Conservation (phyloP, 345 rosid species). For the Lepidium africanum region DNA sequence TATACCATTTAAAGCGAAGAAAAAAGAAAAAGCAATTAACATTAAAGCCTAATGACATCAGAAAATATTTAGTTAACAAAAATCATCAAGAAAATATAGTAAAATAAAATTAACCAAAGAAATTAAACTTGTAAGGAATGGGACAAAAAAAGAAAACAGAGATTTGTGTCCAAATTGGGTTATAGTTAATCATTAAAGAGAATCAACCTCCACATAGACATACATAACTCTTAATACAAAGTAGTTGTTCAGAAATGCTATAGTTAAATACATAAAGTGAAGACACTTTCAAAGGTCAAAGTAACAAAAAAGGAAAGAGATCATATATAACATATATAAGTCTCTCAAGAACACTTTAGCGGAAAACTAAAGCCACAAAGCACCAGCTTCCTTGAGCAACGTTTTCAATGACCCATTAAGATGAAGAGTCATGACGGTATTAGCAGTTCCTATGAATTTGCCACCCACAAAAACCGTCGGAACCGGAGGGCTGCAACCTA, state of each 20-base stretch:
- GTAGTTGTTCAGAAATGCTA: constrained; percentile 22
- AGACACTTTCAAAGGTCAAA: constrained; percentile 18
- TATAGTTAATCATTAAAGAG: constrained; percentile 4
- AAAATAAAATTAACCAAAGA: neutral
- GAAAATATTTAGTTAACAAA: no score
- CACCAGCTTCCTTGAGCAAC: constrained; percentile 81
- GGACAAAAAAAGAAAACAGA: neutral
- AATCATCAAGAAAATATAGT: neutral
- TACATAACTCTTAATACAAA: constrained; percentile 8
- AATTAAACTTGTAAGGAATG: neutral
- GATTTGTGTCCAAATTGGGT: neutral
- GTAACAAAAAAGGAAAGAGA: neutral
- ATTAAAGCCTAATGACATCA: neutral
- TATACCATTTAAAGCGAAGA: neutral
- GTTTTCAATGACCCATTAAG: constrained; percentile 78
- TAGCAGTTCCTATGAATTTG: constrained; percentile 74
- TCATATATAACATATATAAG: neutral
- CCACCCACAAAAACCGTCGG: constrained; percentile 91
- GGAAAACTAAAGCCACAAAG: constrained; percentile 61
- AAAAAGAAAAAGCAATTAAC: neutral
- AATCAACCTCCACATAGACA: constrained; percentile 13
- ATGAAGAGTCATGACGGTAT: constrained; percentile 81
- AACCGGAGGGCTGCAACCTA: constrained; percentile 74
- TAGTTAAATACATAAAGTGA: constrained; percentile 24
- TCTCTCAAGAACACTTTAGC: neutral